Base-by-base conservation (phyloP, 1,139 yeast genomes). In the Yarrowia galli region DNA sequence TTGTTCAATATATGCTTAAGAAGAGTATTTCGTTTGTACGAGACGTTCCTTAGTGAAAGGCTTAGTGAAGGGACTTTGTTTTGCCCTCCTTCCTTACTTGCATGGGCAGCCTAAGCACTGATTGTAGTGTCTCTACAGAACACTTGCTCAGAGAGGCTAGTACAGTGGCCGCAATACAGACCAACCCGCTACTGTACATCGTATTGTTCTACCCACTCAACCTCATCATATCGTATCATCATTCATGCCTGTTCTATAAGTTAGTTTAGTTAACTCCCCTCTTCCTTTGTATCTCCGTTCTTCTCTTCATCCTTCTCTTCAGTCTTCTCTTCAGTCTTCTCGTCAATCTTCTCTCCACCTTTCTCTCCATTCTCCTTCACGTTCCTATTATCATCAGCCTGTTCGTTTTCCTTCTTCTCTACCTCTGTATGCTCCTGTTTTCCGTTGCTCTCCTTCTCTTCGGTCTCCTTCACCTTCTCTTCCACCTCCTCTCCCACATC, bases 241-340 rank as follows among this genome's bases (percentile, higher is more conserved):
- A 49, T 49, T 32, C 56, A 15, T 35, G 28, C 20, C 38, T 36
- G 45, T n/a, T 53, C 38, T 25, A 42, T 54, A 10, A 43, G 63
- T 56, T 56, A 42, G 38, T 42, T 46, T 23, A 54, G 42, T 23
- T 23, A 35, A 38, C 20, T 38, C 46, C 22, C 60, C 60, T 28
- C 25, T 5, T 12, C 4, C 51, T 46, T 25, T 9, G 25, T 15
- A 13, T 36, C 43, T 23, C 18, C 48, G 9, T 25, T 28, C 36
- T 54, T 18, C 3, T 12, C 43, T 16, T 28, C 32, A 10, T 28
- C 9, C 32, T 53, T 28, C 43, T 36, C 28, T 9, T 13, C 43
- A n/a, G 35, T 28, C 58, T 53, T 15, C 13, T 2, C 9, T 10
- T 28, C 32, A 10, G 32, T 5, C 3, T 28, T 28, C 32, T 28